Percentiles rank a stretch among this genome's conserved stretches.
Conservation (phyloP, 352 stramenopile species). For the Pythium myriotylum region DNA sequence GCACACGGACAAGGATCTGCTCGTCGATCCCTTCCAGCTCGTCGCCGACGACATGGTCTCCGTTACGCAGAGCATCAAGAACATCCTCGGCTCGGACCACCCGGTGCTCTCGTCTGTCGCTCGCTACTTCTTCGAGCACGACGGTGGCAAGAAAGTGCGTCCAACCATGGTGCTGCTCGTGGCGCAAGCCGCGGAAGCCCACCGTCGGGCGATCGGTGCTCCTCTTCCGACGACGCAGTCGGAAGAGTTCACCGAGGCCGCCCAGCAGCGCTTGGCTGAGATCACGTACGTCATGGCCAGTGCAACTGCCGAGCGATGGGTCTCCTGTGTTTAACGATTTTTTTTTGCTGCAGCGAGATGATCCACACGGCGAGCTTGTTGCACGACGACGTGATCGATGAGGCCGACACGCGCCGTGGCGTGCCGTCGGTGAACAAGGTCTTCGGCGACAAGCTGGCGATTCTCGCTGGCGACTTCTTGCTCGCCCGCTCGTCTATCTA, state of each 20-base stretch:
- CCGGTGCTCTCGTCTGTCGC: slow-evolving; percentile 96
- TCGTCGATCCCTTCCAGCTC: slow-evolving; percentile 93
- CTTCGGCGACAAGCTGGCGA: slow-evolving; percentile 99
- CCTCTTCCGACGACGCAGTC: slow-evolving; percentile 61
- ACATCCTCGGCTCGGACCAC: slow-evolving; percentile 96
- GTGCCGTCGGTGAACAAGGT: slow-evolving; percentile 94
- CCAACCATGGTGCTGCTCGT: slow-evolving; percentile 98
- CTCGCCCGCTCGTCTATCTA: slow-evolving; percentile 96
- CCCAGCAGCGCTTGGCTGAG: slow-evolving; percentile 81
- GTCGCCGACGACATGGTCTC: slow-evolving; percentile 90
- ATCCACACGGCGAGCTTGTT: slow-evolving; percentile 99
- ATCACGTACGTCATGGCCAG: slow-evolving; percentile 63
- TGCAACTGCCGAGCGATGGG: no score
- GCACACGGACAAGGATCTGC: slow-evolving; percentile 46
- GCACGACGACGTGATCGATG: slow-evolving; percentile 99
- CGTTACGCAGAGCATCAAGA: slow-evolving; percentile 95
- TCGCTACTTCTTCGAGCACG: slow-evolving; percentile 94
- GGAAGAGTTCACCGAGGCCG: slow-evolving; percentile 68
- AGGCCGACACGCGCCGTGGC: slow-evolving; percentile 94
- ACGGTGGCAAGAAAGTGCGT: slow-evolving; percentile 98
- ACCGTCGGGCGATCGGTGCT: slow-evolving; percentile 45
- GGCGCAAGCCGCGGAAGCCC: slow-evolving; percentile 88
- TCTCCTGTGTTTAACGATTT: background rate
- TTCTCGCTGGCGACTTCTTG: slow-evolving; percentile 97
- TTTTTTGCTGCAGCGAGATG: slow-evolving; percentile 89